phyloP scores from a whole-genome alignment of 768 basidiomycete genomes.

The Chalciporus chontae region DNA sequence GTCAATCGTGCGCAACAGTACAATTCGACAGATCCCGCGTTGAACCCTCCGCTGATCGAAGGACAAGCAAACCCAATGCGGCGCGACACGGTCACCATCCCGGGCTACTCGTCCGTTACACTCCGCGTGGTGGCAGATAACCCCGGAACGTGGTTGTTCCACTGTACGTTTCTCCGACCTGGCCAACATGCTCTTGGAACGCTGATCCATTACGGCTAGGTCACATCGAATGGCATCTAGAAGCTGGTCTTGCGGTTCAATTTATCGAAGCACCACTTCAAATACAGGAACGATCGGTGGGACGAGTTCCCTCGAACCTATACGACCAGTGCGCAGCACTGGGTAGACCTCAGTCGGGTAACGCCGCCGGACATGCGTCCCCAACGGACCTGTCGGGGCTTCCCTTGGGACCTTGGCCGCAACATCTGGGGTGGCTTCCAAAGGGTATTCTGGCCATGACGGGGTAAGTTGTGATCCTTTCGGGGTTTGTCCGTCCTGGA shows the following conservation, averaged over 20 bases:
- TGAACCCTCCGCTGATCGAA: constrained; percentile 80
- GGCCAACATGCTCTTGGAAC: background rate
- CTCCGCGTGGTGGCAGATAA: constrained; percentile 86
- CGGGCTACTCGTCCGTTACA: constrained; percentile 61
- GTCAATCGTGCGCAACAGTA: constrained; percentile 70
- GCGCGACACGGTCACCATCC: constrained; percentile 85
- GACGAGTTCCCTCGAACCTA: constrained; percentile 52
- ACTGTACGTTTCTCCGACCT: constrained; percentile 48
- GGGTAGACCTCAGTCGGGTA: constrained; percentile 62
- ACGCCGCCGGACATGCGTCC: constrained; percentile 79
- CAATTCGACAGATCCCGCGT: constrained; percentile 62
- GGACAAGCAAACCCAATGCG: constrained; percentile 84
- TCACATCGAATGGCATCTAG: constrained; percentile 85
- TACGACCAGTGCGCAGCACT: constrained; percentile 71
- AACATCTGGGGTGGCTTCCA: constrained; percentile 67
- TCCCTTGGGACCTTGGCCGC: constrained; percentile 65
- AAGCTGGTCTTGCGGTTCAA: constrained; percentile 79
- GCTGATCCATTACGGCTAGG: constrained; percentile 35
- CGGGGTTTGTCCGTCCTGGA: background rate
- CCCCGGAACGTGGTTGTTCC: constrained; percentile 87
- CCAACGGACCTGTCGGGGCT: constrained; percentile 67
- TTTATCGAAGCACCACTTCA: constrained; percentile 79
- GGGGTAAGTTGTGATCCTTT: constrained; percentile 41
- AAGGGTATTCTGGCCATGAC: constrained; percentile 76
- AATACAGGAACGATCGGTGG: constrained; percentile 50